phyloP scores from a whole-genome alignment of 2,329 filamentous ascomycete genomes.

The Aspergillus versicolor region DNA sequence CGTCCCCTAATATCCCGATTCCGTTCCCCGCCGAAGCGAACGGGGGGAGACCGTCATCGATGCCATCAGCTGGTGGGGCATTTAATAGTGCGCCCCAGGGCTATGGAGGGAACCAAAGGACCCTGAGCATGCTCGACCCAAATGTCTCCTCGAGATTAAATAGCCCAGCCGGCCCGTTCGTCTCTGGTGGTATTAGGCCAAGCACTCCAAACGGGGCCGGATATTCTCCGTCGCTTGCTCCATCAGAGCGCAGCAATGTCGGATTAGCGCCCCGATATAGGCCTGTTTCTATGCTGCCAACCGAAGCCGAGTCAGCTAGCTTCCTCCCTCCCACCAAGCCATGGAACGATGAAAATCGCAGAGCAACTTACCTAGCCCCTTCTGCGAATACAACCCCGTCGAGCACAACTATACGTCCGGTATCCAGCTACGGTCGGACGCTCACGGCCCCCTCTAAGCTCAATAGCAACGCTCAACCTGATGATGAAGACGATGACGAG shows the following conservation, averaged over 20 bases:
- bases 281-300: conserved; percentile 70
- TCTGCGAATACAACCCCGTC: conserved; percentile 25
- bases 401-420: conserved; percentile 31
- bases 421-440: conserved; percentile 24
- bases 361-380: conserved; percentile 22
- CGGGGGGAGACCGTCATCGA: conserved; percentile 50
- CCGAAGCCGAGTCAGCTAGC: conserved; percentile 33
- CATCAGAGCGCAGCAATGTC: conserved; percentile 91
- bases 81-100: conserved; percentile 19
- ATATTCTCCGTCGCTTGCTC: conserved; percentile 89
- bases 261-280: conserved; percentile 88
- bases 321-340: conserved; percentile 34
- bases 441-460: conserved; percentile 15
- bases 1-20: conserved; percentile 26
- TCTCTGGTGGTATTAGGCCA: conserved; percentile 27
- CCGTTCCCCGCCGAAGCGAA: conserved; percentile 26
- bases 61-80: conserved; percentile 35
- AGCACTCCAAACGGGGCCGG: conserved; percentile 33
- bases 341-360: conserved; percentile 39
- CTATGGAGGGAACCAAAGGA: conserved; percentile 50
- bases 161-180: conserved; percentile 35
- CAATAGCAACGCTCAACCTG: conserved; percentile 21
- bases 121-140: conserved; percentile 83
- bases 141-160: conserved; percentile 44
- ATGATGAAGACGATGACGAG: conserved; percentile 51